Percentiles rank a stretch among this genome's conserved stretches.
Conservation (phyloP, 1,284 basidiomycete species). For the Fomitopsis palustris region DNA sequence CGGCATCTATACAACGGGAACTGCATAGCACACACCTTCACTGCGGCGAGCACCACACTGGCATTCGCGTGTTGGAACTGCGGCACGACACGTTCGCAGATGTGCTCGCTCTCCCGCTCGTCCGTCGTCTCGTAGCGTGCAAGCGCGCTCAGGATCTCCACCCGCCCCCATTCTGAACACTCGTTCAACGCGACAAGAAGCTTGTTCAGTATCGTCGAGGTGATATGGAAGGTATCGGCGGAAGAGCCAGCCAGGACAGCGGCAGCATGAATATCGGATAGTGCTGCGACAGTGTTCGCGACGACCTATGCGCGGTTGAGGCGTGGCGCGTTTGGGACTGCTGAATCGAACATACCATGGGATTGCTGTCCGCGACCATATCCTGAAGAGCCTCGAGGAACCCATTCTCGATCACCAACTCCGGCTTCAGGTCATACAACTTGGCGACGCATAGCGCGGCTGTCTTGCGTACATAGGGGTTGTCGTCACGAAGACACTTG, state of each 20-base stretch:
- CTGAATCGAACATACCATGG: constrained; percentile 92
- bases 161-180: constrained; percentile 98
- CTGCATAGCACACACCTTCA: constrained; percentile 61
- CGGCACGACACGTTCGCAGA: constrained; percentile 96
- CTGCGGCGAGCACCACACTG: constrained; percentile 90
- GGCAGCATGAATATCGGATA: constrained; percentile 88
- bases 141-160: constrained; percentile 87
- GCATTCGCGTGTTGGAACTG: constrained; percentile 99
- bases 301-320: constrained; percentile 64
- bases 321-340: no score
- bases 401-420: constrained; percentile 92
- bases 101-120: constrained; percentile 95
- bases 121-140: constrained; percentile 82
- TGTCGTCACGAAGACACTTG: constrained; percentile 90
- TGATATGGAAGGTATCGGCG: constrained; percentile 78
- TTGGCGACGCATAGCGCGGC: constrained; percentile 96
- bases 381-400: constrained; percentile 88
- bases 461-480: constrained; percentile 97
- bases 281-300: constrained; percentile 89
- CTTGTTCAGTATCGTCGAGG: constrained; percentile 79
- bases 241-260: constrained; percentile 57
- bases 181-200: constrained; percentile 95
- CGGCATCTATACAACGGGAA: not conserved
- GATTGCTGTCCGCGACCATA: constrained; percentile 93
- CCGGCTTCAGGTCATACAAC: constrained; percentile 94